Base-by-base conservation (phyloP, 768 basidiomycete species). In the Naematelia encephala region DNA sequence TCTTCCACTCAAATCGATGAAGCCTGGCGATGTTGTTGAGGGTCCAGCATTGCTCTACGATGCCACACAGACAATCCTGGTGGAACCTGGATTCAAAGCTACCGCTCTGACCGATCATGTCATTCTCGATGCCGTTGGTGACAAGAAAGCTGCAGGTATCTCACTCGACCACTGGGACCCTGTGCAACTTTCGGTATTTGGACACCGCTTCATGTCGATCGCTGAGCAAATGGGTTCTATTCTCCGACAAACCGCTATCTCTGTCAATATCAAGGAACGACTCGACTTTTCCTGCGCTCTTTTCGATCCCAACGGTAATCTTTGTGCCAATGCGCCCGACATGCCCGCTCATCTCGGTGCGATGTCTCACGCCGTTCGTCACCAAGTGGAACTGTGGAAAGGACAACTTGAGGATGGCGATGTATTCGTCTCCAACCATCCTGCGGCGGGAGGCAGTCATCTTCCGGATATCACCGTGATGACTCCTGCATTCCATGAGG, bases 41-140 rank as follows among this genome's bases (percentile, higher is more conserved):
- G 93, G 92, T 3, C 92, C 93, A 10, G 90, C 91, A 44, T 86
- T 96, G 84, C 86, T 97, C 61, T 89, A 94, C 67, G 93, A 97
- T 76, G 82, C 89, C 64, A 96, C 93, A 22, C 93, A 96, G 80
- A 94, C 92, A 21, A 90, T 96, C 61, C 88, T 34, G 4, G 53
- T 21, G 4, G 25, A 47, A 12, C 53, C 53, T 13, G n/a, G 39
- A 2, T 39, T 11, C 27, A n/a, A 14, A 47, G 42, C 59, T 4
- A 29, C 28, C 4, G 50, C 39, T 3, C 53, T 48, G 12, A n/a
- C 3, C 10, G 42, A 28, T 30, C 42, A 43, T 27, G 52, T 58
- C 30, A 13, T 39, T 19, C 16, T 51, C 28, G 23, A 25, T 27
- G 21, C 16, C 11, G 16, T n/a, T 5, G n/a, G 23, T 5, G 46